Base-by-base conservation (phyloP, 139 green algal genomes). In the Spirogloea muscicola region DNA sequence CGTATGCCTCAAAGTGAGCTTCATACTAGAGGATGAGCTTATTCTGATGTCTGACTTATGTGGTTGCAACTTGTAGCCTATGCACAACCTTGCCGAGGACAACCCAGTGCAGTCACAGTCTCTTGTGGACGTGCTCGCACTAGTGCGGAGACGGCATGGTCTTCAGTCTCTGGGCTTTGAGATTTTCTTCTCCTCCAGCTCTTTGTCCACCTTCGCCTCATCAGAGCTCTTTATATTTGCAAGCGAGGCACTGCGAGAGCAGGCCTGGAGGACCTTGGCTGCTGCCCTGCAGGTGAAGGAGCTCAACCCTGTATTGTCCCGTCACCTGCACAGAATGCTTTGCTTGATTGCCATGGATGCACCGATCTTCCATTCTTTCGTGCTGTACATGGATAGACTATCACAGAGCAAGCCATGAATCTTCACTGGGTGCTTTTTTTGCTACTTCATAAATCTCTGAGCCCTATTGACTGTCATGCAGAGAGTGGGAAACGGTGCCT, bases 111-210 rank as follows among this genome's bases (percentile, higher is more conserved):
- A 48, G 1, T 84, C 63, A 67, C 48, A 64, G 21, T 72, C 84
- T 21, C 33, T 82, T 31, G 31, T 5, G 42, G 61, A 25, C 36
- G 5, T 79, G 18, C 29, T 31, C 25, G 79, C 72, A 2, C 51
- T 81, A 2, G 49, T 39, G 31, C 67, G 58, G 29, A 42, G 82
- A 4, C 63, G 66, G 13, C 55, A 83, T 59, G 36, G 38, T 18
- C 60, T 80, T 33, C 65, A 51, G 16, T 34, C 44, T 7, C 25
- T 74, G 34, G 82, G 58, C 6, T 16, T 87, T 1, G 82, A 87
- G 49, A 25, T 85, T 9, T 87, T 85, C 74, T 85, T 85, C 58
- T 58, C 52, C 10, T 41, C 52, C 3, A n/a, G 16, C 37, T 34
- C 9, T 37, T 21, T 31, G 60, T 21, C 25, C 21, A 39, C 38